A percentile compares a stretch with the other conserved stretches of the same genome.
These are phyloP conservation scores for Chlorociboria aeruginascens DNA, from an alignment of 495 filamentous ascomycete genomes.

Conservation along the genomic window DNA sequence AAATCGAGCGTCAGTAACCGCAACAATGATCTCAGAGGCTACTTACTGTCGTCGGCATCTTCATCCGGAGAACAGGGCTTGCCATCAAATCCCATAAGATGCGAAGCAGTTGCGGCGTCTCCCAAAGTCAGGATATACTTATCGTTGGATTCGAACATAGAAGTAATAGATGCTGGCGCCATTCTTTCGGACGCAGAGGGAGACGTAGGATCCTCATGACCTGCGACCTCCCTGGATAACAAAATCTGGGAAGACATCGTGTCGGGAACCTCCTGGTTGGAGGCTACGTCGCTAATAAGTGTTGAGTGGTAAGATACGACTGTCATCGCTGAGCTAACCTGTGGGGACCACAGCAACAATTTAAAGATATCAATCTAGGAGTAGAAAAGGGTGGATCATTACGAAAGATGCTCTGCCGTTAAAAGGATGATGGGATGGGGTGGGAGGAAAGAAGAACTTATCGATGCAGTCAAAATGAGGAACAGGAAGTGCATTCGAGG, in stretches of 20 bases:
- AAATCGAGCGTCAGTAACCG: no score
- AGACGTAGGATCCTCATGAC: slow-evolving; percentile 10
- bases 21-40: no score
- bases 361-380: neutral
- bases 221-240: slow-evolving; percentile 27
- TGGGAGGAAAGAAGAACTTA: slow-evolving; percentile 5
- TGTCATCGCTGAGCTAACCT: slow-evolving; percentile 3
- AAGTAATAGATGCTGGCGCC: slow-evolving; percentile 9
- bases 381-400: no score
- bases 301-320: slow-evolving; percentile 12
- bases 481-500: no score
- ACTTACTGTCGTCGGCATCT: no score
- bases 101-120: slow-evolving; percentile 1
- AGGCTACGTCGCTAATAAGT: slow-evolving; percentile 6
- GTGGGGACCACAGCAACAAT: neutral
- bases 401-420: no score
- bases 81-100: neutral
- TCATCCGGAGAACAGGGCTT: neutral
- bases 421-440: no score
- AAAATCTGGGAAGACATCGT: slow-evolving; percentile 32
- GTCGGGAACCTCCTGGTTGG: slow-evolving; percentile 4
- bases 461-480: no score
- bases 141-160: slow-evolving; percentile 21
- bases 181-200: neutral
- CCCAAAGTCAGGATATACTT: slow-evolving; percentile 16